phyloP scores from a whole-genome alignment of 1,139 yeast genomes.

The Debaryomyces psychrophilus region DNA sequence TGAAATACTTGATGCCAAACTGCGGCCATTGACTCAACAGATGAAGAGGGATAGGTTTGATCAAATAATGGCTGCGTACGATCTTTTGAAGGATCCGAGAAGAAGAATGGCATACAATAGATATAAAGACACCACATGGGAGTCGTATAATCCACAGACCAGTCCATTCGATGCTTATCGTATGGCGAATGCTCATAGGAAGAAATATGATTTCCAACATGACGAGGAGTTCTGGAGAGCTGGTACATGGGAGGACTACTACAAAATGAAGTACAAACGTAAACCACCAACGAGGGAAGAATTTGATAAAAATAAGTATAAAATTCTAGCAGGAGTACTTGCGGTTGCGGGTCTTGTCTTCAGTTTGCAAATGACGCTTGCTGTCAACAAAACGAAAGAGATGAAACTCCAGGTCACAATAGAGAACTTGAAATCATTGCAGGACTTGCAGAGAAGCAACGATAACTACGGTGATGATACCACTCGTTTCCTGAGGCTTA shows the following conservation, averaged over 20 bases:
- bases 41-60: constrained; percentile 67
- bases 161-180: constrained; percentile 44
- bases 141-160: constrained; percentile 39
- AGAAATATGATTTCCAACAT: constrained; percentile 32
- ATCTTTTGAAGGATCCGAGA: constrained; percentile 61
- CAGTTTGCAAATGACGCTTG: constrained; percentile 48
- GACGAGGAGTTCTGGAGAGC: constrained; percentile 64
- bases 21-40: constrained; percentile 33
- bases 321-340: constrained; percentile 47
- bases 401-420: constrained; percentile 31
- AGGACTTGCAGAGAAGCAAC: constrained; percentile 52
- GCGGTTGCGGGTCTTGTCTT: constrained; percentile 43
- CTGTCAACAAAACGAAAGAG: constrained; percentile 41
- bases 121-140: constrained; percentile 33
- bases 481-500: constrained; percentile 41
- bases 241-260: constrained; percentile 74
- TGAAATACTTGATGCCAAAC: constrained; percentile 29
- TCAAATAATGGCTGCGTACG: constrained; percentile 72
- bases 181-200: constrained; percentile 44
- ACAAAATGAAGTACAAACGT: constrained; percentile 42
- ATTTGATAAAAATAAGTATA: constrained; percentile 47
- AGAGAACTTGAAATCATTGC: constrained; percentile 49
- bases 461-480: constrained; percentile 53
- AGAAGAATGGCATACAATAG: constrained; percentile 38
- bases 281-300: constrained; percentile 48